These are phyloP conservation scores for Camelina neglecta DNA, from an alignment of 345 rosid species.

Conservation along the genomic window DNA sequence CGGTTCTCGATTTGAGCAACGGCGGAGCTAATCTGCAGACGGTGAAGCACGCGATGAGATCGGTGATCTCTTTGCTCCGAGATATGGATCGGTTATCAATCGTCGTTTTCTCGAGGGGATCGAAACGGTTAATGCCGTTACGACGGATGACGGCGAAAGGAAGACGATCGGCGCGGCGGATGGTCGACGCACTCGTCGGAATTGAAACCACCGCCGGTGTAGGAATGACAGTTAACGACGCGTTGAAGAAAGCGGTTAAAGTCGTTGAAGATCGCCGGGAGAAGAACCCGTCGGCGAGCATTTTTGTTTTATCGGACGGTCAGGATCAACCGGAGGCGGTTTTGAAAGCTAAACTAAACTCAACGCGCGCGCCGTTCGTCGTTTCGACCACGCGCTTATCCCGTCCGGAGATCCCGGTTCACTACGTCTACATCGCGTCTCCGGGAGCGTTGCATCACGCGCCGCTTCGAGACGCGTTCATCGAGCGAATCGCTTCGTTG, in stretches of 20 bases:
- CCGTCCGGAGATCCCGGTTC: conserved; percentile 60
- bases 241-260: conserved; percentile 83
- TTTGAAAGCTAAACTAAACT: conserved; percentile 34
- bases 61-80: conserved; percentile 60
- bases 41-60: conserved; percentile 69
- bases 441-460: conserved; percentile 44
- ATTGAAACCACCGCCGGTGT: conserved; percentile 48
- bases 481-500: conserved; percentile 49
- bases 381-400: conserved; percentile 70
- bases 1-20: conserved; percentile 71
- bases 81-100: conserved; percentile 80
- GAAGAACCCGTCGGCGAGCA: conserved; percentile 65
- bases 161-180: conserved; percentile 65
- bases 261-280: conserved; percentile 87
- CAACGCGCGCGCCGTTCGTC: conserved; percentile 40
- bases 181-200: conserved; percentile 60
- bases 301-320: conserved; percentile 64
- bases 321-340: conserved; percentile 51
- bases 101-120: conserved; percentile 72
- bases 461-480: conserved; percentile 57
- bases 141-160: conserved; percentile 79
- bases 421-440: conserved; percentile 53
- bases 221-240: conserved; percentile 72
- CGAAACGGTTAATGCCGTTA: conserved; percentile 75
- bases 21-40: conserved; percentile 51